phyloP scores from a whole-genome alignment of 129 eudicot species.

The Helianthus annuus region HanXRQr2.0-SUNRISE NC_035442.2:153570261-153570760 shows the following conservation, averaged over 20 bases:
- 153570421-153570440: conserved; percentile 51
- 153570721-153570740: too few relatives aligned
- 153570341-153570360: conserved; percentile 46
- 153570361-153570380: conserved; percentile 43
- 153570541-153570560: conserved; percentile 43
- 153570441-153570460: conserved; percentile 69
- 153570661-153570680: conserved; percentile 30
- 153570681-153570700: conserved; percentile 34
- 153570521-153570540: conserved; percentile 53
- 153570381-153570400: conserved; percentile 60
- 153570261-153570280: too few relatives aligned
- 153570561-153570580: conserved; percentile 26
- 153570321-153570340: conserved; percentile 42
- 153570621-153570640: conserved; percentile 44
- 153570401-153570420: conserved; percentile 45
- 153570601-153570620: conserved; percentile 33
- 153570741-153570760: too few relatives aligned
- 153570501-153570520: conserved; percentile 68
- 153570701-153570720: too few relatives aligned
- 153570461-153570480: conserved; percentile 43
- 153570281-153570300: conserved; percentile 26
- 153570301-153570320: conserved; percentile 1
- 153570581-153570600: too few relatives aligned
- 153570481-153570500: conserved; percentile 26
- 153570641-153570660: conserved; percentile 48